phyloP scores from a whole-genome alignment of 2,329 filamentous ascomycete species.

The Arthrobotrys conoides region DNA sequence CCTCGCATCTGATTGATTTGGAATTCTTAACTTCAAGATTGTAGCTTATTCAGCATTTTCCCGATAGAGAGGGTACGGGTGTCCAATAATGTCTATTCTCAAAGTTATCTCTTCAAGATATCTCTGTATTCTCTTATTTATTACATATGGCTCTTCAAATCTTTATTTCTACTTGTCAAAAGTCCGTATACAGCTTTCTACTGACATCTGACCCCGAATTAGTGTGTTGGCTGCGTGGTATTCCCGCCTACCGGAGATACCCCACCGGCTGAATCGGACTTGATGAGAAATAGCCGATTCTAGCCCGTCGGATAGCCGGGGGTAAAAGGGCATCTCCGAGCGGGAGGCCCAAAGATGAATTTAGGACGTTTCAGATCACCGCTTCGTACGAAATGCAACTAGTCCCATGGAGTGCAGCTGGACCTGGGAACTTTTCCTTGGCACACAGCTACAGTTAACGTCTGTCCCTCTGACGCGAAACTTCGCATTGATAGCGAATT shows the following conservation, averaged over 20 bases:
- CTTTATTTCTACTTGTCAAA: too few relatives aligned
- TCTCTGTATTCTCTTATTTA: too few relatives aligned
- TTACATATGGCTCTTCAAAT: too few relatives aligned
- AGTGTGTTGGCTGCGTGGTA: slow-evolving; percentile 38
- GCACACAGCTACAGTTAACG: background rate
- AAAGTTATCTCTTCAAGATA: too few relatives aligned
- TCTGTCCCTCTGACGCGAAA: slow-evolving; percentile 11
- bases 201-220: too few relatives aligned
- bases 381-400: slow-evolving; percentile 39
- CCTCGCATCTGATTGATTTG: background rate
- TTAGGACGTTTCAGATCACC: slow-evolving; percentile 11
- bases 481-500: slow-evolving; percentile 9
- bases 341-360: background rate
- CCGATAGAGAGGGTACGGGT: background rate
- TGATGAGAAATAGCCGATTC: slow-evolving; percentile 48
- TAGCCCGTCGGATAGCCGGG: slow-evolving; percentile 22
- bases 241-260: slow-evolving; percentile 31
- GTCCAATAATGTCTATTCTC: background rate
- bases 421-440: background rate
- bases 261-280: slow-evolving; percentile 46
- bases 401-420: slow-evolving; percentile 13
- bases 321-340: slow-evolving; percentile 47
- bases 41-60: background rate
- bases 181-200: too few relatives aligned
- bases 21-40: background rate